Percentiles rank a stretch among this genome's conserved stretches.
These are phyloP conservation scores for Sporopachydermia cereana DNA, from an alignment of 1,139 yeast genomes.

Conservation along the genomic window DNA sequence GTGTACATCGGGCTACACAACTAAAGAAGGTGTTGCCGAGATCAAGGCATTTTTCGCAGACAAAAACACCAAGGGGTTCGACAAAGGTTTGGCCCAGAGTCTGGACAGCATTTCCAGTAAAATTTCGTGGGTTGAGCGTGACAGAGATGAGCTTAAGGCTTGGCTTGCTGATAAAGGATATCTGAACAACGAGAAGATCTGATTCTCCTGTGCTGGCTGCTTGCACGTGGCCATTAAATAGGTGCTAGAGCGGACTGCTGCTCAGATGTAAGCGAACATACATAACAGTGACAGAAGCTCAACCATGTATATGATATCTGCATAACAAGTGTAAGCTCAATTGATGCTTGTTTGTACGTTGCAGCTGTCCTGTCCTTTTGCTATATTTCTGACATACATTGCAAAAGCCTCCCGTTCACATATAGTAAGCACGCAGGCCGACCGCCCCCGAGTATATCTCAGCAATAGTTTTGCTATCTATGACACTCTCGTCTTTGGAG, in stretches of 20 bases:
- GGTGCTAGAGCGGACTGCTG: too few relatives aligned
- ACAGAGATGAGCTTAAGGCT: conserved; percentile 36
- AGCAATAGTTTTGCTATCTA: neutral
- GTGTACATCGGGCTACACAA: conserved; percentile 54
- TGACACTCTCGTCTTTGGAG: neutral
- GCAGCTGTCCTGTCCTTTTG: too few relatives aligned
- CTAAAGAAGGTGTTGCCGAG: conserved; percentile 42
- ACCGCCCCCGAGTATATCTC: neutral
- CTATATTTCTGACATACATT: too few relatives aligned
- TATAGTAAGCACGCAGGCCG: neutral
- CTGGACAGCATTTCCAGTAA: conserved; percentile 55
- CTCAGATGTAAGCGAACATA: too few relatives aligned
- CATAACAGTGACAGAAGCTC: too few relatives aligned
- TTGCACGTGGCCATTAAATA: too few relatives aligned
- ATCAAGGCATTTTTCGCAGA: conserved; percentile 46
- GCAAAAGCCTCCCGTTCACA: too few relatives aligned
- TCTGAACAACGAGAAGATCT: conserved; percentile 12
- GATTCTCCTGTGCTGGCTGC: neutral
- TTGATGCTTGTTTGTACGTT: too few relatives aligned
- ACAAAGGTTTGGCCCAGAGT: conserved; percentile 61
- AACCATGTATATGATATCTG: too few relatives aligned
- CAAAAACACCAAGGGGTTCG: conserved; percentile 61
- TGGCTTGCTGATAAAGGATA: conserved; percentile 44
- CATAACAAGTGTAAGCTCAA: too few relatives aligned
- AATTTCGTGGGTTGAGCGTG: conserved; percentile 57